phyloP scores from a whole-genome alignment of 2,329 filamentous ascomycete species.

The Aspergillus neotritici region DNA sequence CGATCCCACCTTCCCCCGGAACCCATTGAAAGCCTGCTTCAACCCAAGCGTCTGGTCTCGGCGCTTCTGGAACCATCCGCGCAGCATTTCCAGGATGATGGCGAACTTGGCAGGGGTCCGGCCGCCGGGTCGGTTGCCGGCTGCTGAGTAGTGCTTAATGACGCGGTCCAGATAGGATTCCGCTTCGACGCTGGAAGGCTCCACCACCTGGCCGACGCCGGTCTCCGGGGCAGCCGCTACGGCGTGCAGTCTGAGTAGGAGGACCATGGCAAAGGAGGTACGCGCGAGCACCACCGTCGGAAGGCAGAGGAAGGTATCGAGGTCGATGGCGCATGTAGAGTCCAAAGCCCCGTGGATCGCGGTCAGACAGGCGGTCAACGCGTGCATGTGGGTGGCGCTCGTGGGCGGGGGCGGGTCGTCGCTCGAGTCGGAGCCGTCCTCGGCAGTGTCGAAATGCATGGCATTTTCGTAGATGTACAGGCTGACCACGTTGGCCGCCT shows the following conservation, averaged over 20 bases:
- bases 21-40: slow-evolving; percentile 20
- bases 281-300: slow-evolving; percentile 68
- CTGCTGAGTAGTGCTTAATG: slow-evolving; percentile 60
- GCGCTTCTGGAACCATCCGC: slow-evolving; percentile 59
- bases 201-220: slow-evolving; percentile 64
- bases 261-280: slow-evolving; percentile 64
- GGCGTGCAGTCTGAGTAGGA: slow-evolving; percentile 69
- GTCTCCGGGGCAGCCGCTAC: slow-evolving; percentile 59
- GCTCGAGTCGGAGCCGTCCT: slow-evolving; percentile 35
- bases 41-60: slow-evolving; percentile 32
- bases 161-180: slow-evolving; percentile 65
- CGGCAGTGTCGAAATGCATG: slow-evolving; percentile 59
- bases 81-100: slow-evolving; percentile 64
- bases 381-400: slow-evolving; percentile 59
- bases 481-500: slow-evolving; percentile 61
- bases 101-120: slow-evolving; percentile 65
- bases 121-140: slow-evolving; percentile 59
- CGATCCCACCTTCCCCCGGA: slow-evolving; percentile 1
- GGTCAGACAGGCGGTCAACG: slow-evolving; percentile 60
- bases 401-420: slow-evolving; percentile 28
- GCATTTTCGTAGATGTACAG: slow-evolving; percentile 73
- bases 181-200: slow-evolving; percentile 60
- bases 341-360: slow-evolving; percentile 64
- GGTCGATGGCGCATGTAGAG: slow-evolving; percentile 58
- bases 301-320: slow-evolving; percentile 55